Conservation (phyloP, 1,284 basidiomycete genomes). For the Puccinia triticina region DNA sequence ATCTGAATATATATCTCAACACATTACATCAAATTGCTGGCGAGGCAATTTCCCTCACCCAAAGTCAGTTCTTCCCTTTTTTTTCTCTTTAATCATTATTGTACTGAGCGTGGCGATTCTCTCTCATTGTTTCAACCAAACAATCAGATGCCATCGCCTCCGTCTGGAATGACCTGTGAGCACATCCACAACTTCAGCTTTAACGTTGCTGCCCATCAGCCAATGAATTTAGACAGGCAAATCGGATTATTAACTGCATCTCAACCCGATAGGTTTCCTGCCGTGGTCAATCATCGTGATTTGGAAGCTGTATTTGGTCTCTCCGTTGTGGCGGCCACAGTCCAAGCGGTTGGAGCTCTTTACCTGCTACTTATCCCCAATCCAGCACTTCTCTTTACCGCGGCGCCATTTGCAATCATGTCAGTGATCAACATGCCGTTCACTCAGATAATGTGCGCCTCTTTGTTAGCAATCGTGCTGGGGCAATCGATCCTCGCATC, state of each 20-base stretch:
- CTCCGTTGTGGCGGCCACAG: conserved; percentile 8
- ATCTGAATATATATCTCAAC: conserved; percentile 40
- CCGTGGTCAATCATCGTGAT: conserved; percentile 18
- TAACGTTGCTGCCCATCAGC: background rate
- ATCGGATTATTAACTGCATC: background rate
- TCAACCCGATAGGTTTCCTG: conserved; percentile 25
- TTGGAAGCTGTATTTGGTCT: conserved; percentile 21
- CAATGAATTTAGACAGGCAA: background rate
- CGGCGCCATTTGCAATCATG: conserved; percentile 25
- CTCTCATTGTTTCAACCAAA: background rate
- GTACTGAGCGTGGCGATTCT: background rate
- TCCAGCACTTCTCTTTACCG: conserved; percentile 29
- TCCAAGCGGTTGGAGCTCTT: conserved; percentile 35
- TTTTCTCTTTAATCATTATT: background rate
- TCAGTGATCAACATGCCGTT: conserved; percentile 33
- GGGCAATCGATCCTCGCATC: conserved; percentile 14
- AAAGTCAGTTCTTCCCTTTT: conserved; percentile 19
- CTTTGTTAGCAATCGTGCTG: conserved; percentile 22
- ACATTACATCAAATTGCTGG: conserved; percentile 29
- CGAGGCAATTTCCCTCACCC: conserved; percentile 36
- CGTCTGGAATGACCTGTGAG: conserved; percentile 48
- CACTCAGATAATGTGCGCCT: conserved; percentile 17
- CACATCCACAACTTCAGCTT: background rate
- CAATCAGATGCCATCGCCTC: conserved; percentile 31
- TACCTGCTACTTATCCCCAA: conserved; percentile 22